Conservation (phyloP, 352 stramenopile species). For the Phytophthora tubulina region DNA sequence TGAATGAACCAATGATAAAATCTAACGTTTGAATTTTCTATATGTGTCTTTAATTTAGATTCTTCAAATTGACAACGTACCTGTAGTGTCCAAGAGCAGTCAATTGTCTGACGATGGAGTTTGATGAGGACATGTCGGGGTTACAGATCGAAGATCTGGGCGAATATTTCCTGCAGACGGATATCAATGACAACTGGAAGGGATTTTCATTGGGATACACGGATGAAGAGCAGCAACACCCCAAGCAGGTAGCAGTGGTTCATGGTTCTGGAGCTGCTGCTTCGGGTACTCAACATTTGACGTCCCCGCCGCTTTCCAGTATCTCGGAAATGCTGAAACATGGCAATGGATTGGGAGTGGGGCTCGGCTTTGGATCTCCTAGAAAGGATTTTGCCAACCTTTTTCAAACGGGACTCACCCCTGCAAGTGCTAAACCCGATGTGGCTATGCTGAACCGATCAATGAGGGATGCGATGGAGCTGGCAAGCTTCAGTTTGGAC, state of each 20-base stretch:
- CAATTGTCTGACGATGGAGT: constrained; percentile 50
- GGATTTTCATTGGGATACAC: constrained; percentile 75
- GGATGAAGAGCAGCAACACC: constrained; percentile 51
- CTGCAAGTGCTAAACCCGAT: constrained; percentile 36
- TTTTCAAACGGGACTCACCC: constrained; percentile 38
- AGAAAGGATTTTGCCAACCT: constrained; percentile 45
- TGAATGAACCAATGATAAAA: not conserved
- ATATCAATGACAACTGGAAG: constrained; percentile 75
- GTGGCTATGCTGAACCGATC: constrained; percentile 37
- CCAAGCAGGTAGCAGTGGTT: constrained; percentile 15
- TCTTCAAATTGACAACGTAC: not conserved
- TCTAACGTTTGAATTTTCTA: not conserved
- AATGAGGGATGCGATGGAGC: constrained; percentile 43
- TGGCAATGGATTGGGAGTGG: constrained; percentile 35
- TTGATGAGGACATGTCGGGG: constrained; percentile 75
- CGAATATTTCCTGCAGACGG: constrained; percentile 74
- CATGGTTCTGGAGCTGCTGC: constrained; percentile 13
- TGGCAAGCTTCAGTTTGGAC: constrained; percentile 55
- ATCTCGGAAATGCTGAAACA: constrained; percentile 61
- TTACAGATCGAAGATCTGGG: constrained; percentile 82
- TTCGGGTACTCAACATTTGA: constrained; percentile 36
- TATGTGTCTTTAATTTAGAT: not conserved
- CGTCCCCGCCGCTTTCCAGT: constrained; percentile 52
- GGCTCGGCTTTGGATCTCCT: constrained; percentile 39
- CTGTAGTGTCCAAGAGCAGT: constrained; percentile 3